A percentile compares a stretch with the other conserved stretches of the same genome.
Conservation (phyloP, 345 rosid species). For the Citrus hindsii region DNA sequence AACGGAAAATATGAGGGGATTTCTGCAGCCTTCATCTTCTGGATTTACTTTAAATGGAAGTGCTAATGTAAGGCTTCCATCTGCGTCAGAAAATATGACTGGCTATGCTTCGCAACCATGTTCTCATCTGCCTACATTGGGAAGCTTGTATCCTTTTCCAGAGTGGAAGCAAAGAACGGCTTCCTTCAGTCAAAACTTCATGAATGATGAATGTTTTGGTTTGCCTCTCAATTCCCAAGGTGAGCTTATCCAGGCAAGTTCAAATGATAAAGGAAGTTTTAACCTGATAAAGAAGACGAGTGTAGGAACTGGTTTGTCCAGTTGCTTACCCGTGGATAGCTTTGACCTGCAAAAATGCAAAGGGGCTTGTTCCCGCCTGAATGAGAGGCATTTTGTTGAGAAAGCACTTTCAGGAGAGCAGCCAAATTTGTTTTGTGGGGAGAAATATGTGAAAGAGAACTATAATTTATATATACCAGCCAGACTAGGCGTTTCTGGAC, state of each 20-base stretch:
- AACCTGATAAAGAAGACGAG: constrained; percentile 20
- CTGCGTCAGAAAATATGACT: constrained; percentile 22
- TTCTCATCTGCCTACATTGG: constrained; percentile 20
- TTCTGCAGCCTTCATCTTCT: constrained; percentile 23
- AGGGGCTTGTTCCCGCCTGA: constrained; percentile 19
- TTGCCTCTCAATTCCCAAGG: constrained; percentile 67
- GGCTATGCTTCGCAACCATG: constrained; percentile 21
- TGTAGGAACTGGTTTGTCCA: constrained; percentile 25
- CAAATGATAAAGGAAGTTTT: constrained; percentile 25
- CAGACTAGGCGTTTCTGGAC: constrained; percentile 33
- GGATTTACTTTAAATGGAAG: constrained; percentile 25
- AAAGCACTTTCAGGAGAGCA: constrained; percentile 22
- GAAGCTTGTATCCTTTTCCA: constrained; percentile 15
- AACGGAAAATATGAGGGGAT: constrained; percentile 23
- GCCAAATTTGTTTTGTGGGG: constrained; percentile 26
- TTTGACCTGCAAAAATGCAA: constrained; percentile 12
- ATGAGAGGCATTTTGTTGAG: constrained; percentile 24
- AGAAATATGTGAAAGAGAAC: constrained; percentile 21
- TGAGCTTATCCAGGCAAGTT: constrained; percentile 39
- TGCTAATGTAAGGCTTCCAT: constrained; percentile 19
- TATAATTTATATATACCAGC: constrained; percentile 24
- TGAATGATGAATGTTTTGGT: constrained; percentile 29
- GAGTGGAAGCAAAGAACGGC: constrained; percentile 30
- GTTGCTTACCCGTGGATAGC: constrained; percentile 15
- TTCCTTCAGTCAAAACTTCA: constrained; percentile 26